These are phyloP conservation scores for Aspergillus sp. DNA, from an alignment of 2,329 filamentous ascomycete genomes.

Conservation along the genomic window DNA sequence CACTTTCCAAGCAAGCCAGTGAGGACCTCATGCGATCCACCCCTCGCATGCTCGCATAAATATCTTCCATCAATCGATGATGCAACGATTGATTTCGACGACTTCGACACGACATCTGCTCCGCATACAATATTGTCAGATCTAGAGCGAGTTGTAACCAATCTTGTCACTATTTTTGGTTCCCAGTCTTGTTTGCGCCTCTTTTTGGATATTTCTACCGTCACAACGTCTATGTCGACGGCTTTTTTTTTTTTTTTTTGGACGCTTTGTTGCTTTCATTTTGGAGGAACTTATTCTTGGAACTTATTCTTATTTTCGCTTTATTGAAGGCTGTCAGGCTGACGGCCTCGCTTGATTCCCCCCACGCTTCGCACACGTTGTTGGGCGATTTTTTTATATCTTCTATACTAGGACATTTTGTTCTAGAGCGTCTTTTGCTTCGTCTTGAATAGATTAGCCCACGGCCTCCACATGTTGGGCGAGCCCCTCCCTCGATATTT, in stretches of 20 bases:
- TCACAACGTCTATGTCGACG: slow-evolving; percentile 10
- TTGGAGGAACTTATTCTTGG: slow-evolving; percentile 8
- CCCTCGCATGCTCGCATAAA: slow-evolving; percentile 35
- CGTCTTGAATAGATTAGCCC: slow-evolving; percentile 10
- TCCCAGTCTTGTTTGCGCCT: slow-evolving; percentile 17
- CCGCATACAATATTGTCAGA: slow-evolving; percentile 22
- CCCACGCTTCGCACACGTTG: neutral
- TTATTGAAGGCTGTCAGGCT: slow-evolving; percentile 8
- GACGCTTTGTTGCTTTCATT: slow-evolving; percentile 12
- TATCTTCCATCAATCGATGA: slow-evolving; percentile 26
- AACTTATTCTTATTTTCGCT: neutral
- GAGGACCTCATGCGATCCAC: slow-evolving; percentile 38
- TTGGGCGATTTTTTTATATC: slow-evolving; percentile 11
- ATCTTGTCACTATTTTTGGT: slow-evolving; percentile 16
- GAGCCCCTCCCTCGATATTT: slow-evolving; percentile 19
- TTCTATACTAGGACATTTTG: slow-evolving; percentile 12
- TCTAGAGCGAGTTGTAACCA: slow-evolving; percentile 23
- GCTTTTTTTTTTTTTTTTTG: slow-evolving; percentile 14
- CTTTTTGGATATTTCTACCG: slow-evolving; percentile 19
- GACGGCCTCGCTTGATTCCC: slow-evolving; percentile 10
- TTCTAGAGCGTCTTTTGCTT: slow-evolving; percentile 3
- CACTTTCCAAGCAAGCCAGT: slow-evolving; percentile 40
- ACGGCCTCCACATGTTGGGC: slow-evolving; percentile 15
- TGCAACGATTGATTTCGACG: slow-evolving; percentile 34
- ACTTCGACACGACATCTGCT: slow-evolving; percentile 31